Evolutionary conservation across 345 rosid species (phyloP).

Genomic region (Psidium friedrichsthalianum): DNA sequence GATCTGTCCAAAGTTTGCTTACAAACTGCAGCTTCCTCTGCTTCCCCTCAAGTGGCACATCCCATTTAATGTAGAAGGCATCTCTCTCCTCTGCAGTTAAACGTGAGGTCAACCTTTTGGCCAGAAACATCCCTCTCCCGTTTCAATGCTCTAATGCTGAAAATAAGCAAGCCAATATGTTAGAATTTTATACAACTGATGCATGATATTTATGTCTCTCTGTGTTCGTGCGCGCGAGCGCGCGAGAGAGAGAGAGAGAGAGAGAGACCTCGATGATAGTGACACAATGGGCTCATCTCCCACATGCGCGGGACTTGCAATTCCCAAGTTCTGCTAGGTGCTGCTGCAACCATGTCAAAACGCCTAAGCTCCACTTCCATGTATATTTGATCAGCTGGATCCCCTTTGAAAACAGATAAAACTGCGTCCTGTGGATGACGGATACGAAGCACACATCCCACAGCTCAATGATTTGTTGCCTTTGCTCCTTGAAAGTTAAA

Average conservation of each 20-base stretch:
- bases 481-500: conserved; percentile 69
- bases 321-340: conserved; percentile 83
- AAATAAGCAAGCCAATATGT: background rate
- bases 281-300: conserved; percentile 72
- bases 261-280: conserved; percentile 57
- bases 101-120: conserved; percentile 71
- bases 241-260: background rate
- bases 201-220: background rate
- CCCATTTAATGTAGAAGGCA: conserved; percentile 72
- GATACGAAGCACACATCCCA: conserved; percentile 91
- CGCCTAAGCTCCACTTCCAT: conserved; percentile 98
- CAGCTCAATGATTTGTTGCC: conserved; percentile 85
- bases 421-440: conserved; percentile 88
- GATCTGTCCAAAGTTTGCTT: conserved; percentile 92
- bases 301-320: conserved; percentile 65
- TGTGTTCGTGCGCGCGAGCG: background rate
- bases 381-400: conserved; percentile 93
- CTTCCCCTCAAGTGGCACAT: conserved; percentile 89
- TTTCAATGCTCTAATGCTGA: conserved; percentile 72
- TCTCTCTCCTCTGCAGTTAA: conserved; percentile 76
- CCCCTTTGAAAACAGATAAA: conserved; percentile 92
- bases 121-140: conserved; percentile 91
- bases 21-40: conserved; percentile 91
- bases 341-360: conserved; percentile 82
- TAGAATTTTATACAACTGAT: background rate